phyloP scores from a whole-genome alignment of 2,329 filamentous ascomycete genomes.

The Pseudocercospora fuligena region DNA sequence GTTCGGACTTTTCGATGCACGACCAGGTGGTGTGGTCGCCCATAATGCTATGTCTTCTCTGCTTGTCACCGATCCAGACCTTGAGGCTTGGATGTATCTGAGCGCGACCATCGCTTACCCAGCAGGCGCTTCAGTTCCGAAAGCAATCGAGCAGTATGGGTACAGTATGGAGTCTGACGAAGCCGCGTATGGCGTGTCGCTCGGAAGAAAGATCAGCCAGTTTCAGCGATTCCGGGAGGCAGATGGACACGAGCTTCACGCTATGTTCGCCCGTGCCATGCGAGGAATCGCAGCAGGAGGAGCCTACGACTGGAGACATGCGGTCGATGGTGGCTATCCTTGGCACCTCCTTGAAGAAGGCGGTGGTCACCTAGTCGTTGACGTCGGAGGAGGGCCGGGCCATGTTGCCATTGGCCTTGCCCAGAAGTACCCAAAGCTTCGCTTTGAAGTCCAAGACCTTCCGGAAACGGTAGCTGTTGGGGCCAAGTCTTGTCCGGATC shows the following conservation, averaged over 20 bases:
- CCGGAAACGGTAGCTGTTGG: slow-evolving; percentile 32
- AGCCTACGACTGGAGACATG: slow-evolving; percentile 29
- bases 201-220: slow-evolving; percentile 29
- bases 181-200: slow-evolving; percentile 26
- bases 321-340: slow-evolving; percentile 30
- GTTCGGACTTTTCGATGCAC: slow-evolving; percentile 28
- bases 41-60: slow-evolving; percentile 28
- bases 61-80: slow-evolving; percentile 32
- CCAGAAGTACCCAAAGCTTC: slow-evolving; percentile 26
- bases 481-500: slow-evolving; percentile 27
- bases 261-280: slow-evolving; percentile 33
- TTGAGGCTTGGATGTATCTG: slow-evolving; percentile 31
- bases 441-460: slow-evolving; percentile 33
- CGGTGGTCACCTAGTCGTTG: slow-evolving; percentile 23
- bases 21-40: slow-evolving; percentile 21
- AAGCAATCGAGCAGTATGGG: slow-evolving; percentile 30
- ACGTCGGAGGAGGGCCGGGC: slow-evolving; percentile 32
- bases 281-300: slow-evolving; percentile 31
- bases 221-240: slow-evolving; percentile 30
- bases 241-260: slow-evolving; percentile 28
- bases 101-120: slow-evolving; percentile 30
- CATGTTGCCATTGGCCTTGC: slow-evolving; percentile 32
- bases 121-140: slow-evolving; percentile 28
- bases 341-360: slow-evolving; percentile 28
- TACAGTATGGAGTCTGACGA: slow-evolving; percentile 30